Percentiles rank a stretch among this genome's conserved stretches.
Conservation (phyloP, 1,139 yeast genomes). For the Hansenula sp. region DNA sequence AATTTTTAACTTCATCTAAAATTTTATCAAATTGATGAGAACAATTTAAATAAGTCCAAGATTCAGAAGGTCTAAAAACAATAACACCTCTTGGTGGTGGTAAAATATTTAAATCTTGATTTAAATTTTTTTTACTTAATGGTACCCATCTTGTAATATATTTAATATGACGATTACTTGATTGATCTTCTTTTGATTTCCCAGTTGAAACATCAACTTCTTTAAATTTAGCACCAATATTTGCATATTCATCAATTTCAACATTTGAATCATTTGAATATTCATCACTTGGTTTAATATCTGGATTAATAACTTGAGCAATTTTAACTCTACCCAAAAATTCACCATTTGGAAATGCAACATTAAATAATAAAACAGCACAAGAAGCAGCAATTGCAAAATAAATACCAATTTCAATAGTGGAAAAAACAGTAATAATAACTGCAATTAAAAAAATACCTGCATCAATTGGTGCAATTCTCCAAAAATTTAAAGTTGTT, state of each 20-base stretch:
- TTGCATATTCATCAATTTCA: constrained; percentile 12
- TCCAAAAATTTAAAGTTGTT: constrained; percentile 72
- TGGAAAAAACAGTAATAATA: constrained; percentile 70
- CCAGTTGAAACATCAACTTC: no score
- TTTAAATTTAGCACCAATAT: constrained; percentile 2
- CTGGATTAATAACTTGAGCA: constrained; percentile 64
- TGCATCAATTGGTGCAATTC: constrained; percentile 70
- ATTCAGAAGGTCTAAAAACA: constrained; percentile 79
- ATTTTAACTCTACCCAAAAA: constrained; percentile 76
- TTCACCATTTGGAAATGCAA: constrained; percentile 77
- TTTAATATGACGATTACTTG: constrained; percentile 17
- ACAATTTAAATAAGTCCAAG: constrained; percentile 78
- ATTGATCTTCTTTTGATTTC: constrained; percentile 11
- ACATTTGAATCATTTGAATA: constrained; percentile 14
- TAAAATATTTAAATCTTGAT: constrained; percentile 50
- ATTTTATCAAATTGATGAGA: constrained; percentile 70
- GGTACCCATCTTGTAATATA: constrained; percentile 80
- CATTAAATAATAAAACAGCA: constrained; percentile 66
- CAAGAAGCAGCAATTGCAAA: constrained; percentile 84
- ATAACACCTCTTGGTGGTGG: constrained; percentile 92
- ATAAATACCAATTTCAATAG: constrained; percentile 87
- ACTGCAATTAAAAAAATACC: constrained; percentile 75
- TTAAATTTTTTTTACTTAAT: constrained; percentile 49
- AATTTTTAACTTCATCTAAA: constrained; percentile 65
- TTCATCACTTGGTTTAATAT: constrained; percentile 25